phyloP scores from a whole-genome alignment of 345 rosid genomes.

The Raphanus raphanistrum region DNA sequence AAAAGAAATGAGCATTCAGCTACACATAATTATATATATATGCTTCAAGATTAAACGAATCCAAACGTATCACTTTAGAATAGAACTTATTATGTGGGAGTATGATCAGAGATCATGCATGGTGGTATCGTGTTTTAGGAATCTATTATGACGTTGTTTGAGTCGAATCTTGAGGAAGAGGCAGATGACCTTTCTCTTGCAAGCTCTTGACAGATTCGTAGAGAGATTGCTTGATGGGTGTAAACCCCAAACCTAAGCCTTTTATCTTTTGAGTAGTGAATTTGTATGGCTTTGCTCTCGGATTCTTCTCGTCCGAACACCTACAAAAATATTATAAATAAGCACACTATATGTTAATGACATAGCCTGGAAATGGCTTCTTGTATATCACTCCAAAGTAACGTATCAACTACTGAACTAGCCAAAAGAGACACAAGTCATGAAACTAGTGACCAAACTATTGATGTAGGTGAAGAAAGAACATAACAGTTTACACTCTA shows the following conservation, averaged over 20 bases:
- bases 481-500: background rate
- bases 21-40: constrained; percentile 2
- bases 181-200: constrained; percentile 86
- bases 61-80: constrained; percentile 19
- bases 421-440: constrained; percentile 33
- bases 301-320: constrained; percentile 89
- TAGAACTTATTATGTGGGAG: background rate
- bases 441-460: constrained; percentile 32
- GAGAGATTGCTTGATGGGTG: constrained; percentile 71
- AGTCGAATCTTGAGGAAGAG: constrained; percentile 51
- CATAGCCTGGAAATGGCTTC: constrained; percentile 9
- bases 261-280: constrained; percentile 77
- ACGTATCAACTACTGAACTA: constrained; percentile 6
- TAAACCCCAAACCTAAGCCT: constrained; percentile 76
- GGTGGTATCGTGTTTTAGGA: constrained; percentile 16
- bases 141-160: constrained; percentile 24
- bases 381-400: constrained; percentile 14
- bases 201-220: constrained; percentile 90
- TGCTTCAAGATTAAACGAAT: constrained; percentile 22
- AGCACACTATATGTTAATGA: constrained; percentile 4
- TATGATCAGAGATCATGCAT: constrained; percentile 7
- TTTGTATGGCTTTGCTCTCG: constrained; percentile 74
- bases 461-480: constrained; percentile 38
- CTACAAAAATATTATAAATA: constrained; percentile 36
- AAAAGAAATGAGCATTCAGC: constrained; percentile 21